phyloP scores from a whole-genome alignment of 2,329 filamentous ascomycete species.

The Lasiodiplodia sp. region DNA sequence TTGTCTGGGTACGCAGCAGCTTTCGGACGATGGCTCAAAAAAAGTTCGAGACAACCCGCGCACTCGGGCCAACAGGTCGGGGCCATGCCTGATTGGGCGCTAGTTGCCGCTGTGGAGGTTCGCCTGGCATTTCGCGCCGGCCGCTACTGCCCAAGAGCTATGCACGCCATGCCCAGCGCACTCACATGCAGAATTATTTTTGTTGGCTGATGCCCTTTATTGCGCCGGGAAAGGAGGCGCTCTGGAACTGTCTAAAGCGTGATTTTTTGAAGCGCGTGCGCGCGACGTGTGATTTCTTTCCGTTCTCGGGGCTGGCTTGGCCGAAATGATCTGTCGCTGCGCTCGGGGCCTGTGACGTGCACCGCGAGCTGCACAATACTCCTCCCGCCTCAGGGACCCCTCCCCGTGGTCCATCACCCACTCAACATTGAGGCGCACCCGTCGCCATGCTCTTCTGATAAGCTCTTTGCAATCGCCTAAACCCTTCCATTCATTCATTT shows the following conservation, averaged over 20 bases:
- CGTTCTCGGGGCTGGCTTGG: slow-evolving; percentile 12
- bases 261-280: not conserved
- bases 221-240: not conserved
- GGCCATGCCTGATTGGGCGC: slow-evolving; percentile 13
- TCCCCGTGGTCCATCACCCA: slow-evolving; percentile 7
- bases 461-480: not conserved
- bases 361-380: slow-evolving; percentile 14
- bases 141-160: not conserved
- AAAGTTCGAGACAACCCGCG: slow-evolving; percentile 23
- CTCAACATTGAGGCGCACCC: slow-evolving; percentile 11
- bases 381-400: slow-evolving; percentile 22
- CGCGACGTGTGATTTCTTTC: slow-evolving; percentile 7
- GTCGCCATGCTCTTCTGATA: slow-evolving; percentile 19
- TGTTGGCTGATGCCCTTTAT: not conserved
- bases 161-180: not conserved
- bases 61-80: slow-evolving; percentile 13
- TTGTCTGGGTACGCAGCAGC: slow-evolving; percentile 20
- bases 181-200: not conserved
- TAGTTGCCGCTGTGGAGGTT: slow-evolving; percentile 8
- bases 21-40: slow-evolving; percentile 20
- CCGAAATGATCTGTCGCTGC: slow-evolving; percentile 26
- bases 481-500: not conserved
- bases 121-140: slow-evolving; percentile 8
- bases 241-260: not conserved
- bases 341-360: slow-evolving; percentile 29